Conservation (phyloP, 1,139 yeast genomes). For the Kodamaea sp. region DNA sequence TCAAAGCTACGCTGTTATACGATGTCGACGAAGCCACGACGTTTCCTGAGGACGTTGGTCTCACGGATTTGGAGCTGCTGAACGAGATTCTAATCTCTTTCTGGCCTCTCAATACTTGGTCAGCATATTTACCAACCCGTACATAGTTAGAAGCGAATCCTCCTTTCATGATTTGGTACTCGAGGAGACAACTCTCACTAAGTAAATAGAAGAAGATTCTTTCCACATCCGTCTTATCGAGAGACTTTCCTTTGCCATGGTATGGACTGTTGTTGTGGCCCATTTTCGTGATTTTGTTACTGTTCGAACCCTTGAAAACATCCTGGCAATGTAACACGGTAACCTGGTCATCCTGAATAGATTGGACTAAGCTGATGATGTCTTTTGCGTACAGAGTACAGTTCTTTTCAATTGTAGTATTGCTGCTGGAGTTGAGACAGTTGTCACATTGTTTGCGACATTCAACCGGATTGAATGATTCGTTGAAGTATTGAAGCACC, state of each 20-base stretch:
- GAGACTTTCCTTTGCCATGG: constrained; percentile 70
- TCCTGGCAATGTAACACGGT: constrained; percentile 84
- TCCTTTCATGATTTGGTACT: constrained; percentile 71
- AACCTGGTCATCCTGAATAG: constrained; percentile 59
- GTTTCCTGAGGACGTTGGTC: background rate
- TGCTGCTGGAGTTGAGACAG: constrained; percentile 51
- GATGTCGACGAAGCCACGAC: constrained; percentile 1
- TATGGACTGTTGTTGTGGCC: constrained; percentile 62
- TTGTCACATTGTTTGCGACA: constrained; percentile 86
- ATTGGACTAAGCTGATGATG: constrained; percentile 59
- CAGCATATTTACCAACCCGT: constrained; percentile 55
- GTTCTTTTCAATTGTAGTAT: constrained; percentile 58
- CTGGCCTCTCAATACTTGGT: constrained; percentile 43
- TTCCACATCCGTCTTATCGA: constrained; percentile 71
- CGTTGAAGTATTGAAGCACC: constrained; percentile 88
- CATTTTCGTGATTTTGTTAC: constrained; percentile 56
- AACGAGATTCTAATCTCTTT: constrained; percentile 43
- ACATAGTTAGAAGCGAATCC: constrained; percentile 84
- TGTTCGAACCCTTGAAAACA: constrained; percentile 73
- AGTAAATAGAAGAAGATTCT: constrained; percentile 78
- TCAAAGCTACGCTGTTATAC: background rate
- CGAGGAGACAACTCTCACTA: constrained; percentile 66
- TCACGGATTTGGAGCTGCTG: constrained; percentile 13
- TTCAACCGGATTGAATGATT: constrained; percentile 63
- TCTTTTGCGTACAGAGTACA: constrained; percentile 66